phyloP scores from a whole-genome alignment of 2,329 filamentous ascomycete genomes.

The Akanthomyces dipterigenus region DNA sequence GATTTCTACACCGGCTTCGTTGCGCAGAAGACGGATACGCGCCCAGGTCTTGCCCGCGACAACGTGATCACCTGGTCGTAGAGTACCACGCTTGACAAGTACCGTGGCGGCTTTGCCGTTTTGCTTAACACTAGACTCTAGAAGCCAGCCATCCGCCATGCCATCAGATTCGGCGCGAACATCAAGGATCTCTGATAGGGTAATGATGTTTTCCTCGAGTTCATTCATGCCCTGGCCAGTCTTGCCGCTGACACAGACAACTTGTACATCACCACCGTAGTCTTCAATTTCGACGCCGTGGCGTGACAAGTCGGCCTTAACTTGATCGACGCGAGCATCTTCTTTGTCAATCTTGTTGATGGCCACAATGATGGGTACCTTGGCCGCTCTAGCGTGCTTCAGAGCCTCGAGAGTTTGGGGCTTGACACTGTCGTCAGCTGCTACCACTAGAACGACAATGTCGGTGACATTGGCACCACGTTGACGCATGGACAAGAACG shows the following conservation, averaged over 20 bases:
- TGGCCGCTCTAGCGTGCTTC: conserved; percentile 80
- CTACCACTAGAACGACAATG: conserved; percentile 92
- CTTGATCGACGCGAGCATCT: conserved; percentile 69
- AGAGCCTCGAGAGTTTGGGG: conserved; percentile 94
- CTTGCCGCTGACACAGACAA: conserved; percentile 85
- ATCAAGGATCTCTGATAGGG: conserved; percentile 83
- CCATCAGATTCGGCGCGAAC: conserved; percentile 74
- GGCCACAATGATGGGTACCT: conserved; percentile 93
- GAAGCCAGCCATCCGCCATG: conserved; percentile 83
- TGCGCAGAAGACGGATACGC: conserved; percentile 73
- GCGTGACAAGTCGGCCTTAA: conserved; percentile 79
- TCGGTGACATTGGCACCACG: conserved; percentile 94
- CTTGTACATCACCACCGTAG: conserved; percentile 88
- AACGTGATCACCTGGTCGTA: conserved; percentile 72
- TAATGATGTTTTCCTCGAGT: conserved; percentile 83
- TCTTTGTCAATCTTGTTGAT: conserved; percentile 96
- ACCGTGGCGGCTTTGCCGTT: conserved; percentile 82
- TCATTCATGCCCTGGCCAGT: conserved; percentile 88
- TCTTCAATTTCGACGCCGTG: conserved; percentile 91
- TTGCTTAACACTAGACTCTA: conserved; percentile 84
- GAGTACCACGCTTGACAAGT: conserved; percentile 79
- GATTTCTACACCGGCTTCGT: conserved; percentile 73
- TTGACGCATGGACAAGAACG: conserved; percentile 92
- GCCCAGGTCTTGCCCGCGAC: conserved; percentile 88
- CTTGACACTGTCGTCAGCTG: conserved; percentile 95